phyloP scores from a whole-genome alignment of 805 yeast species.

The Candida easanensis region DNA sequence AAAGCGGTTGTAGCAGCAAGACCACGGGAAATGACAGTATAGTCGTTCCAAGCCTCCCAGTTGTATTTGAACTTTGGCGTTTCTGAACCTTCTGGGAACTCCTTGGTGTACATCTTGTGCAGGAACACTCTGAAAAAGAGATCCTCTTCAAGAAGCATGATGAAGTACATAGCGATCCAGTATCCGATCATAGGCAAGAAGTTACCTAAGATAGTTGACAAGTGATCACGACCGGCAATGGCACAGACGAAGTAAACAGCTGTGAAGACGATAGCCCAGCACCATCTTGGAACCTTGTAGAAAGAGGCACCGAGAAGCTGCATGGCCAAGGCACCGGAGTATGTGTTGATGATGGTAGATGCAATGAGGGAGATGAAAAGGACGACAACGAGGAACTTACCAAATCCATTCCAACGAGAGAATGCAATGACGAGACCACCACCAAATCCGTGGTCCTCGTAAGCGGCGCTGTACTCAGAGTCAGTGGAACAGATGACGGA shows the following conservation, averaged over 20 bases:
- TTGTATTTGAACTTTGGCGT: conserved; percentile 48
- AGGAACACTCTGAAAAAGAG: conserved; percentile 56
- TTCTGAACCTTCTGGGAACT: conserved; percentile 31
- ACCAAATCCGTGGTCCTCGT: conserved; percentile 63
- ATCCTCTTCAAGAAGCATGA: conserved; percentile 69
- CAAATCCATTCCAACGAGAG: conserved; percentile 68
- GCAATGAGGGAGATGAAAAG: conserved; percentile 76
- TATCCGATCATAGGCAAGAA: conserved; percentile 90
- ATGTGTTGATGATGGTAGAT: conserved; percentile 75
- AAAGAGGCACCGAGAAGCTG: conserved; percentile 57
- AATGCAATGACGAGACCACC: conserved; percentile 68
- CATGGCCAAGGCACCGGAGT: conserved; percentile 74
- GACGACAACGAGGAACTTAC: conserved; percentile 69
- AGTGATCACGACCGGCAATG: conserved; percentile 72
- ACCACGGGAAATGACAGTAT: conserved; percentile 59
- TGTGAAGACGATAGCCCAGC: conserved; percentile 64
- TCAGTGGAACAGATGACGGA: conserved; percentile 62
- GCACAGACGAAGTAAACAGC: conserved; percentile 66
- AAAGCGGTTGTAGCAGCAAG: conserved; percentile 69
- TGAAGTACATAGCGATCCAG: conserved; percentile 82
- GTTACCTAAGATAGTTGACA: conserved; percentile 69
- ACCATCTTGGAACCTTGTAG: conserved; percentile 72
- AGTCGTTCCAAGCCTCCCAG: conserved; percentile 72
- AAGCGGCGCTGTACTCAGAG: conserved; percentile 55
- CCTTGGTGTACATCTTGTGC: conserved; percentile 40